Evolutionary conservation across 331 rosid genomes (phyloP), one percentile per base, ranked within the genome.

Genomic region (Rhamnella rubrinervis): DNA sequence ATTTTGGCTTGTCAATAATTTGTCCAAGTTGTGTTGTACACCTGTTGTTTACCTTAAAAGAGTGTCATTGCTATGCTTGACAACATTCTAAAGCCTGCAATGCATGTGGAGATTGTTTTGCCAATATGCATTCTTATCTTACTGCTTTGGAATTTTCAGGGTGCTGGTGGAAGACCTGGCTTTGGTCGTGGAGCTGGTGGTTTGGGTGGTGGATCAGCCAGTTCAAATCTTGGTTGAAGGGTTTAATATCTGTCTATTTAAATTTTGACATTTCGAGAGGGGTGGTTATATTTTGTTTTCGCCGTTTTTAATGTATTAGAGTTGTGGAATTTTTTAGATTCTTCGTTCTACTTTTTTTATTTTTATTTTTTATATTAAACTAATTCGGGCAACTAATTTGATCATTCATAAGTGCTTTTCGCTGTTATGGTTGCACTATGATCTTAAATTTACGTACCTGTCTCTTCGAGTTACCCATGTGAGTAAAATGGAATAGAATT

Each of bases 131-230:
- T 41, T 56, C 11, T 40, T n/a, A 4, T 10, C 63, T 67, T n/a
- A 16, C 44, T 44, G 23, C 46, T 41, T 13, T 0, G 5, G n/a
- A 23, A 59, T 0, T 15, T 68, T 75, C 79, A 92, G 97, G 93
- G 88, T 70, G 72, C 96, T 74, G 84, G 96, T 3, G 89, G 96
- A 74, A 84, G 93, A 67, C 81, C 95, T 57, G 96, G 96, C 26
- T 90, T 90, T 7, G 98, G 98, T 71, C 96, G 96, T 55, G 96
- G 98, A 68, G 73, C 96, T 39, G 98, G 96, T 71, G 84, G 93
- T 50, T 87, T 20, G 55, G 93, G 98, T 23, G 91, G 89, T 1
- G 83, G 77, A 12, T 81, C 96, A 41, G 83, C 92, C 8, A 87
- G 89, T 57, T 87, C 96, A 10, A 80, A 86, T 21, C 68, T 21